These are phyloP conservation scores for Solanum chiquidenum DNA, from an alignment of 257 asterid species.

Conservation along the genomic window DNA sequence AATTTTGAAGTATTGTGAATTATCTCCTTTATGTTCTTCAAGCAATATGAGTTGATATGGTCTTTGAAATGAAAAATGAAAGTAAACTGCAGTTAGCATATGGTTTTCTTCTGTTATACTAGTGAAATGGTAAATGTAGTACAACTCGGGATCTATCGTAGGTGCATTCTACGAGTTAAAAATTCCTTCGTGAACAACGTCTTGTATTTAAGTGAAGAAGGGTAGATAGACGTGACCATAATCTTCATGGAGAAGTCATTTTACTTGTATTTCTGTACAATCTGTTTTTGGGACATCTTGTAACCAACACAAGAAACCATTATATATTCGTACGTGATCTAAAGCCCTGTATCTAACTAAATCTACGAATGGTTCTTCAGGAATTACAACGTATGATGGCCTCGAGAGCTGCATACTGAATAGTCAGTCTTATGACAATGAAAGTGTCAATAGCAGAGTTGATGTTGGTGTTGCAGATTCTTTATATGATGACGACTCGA, in stretches of 20 bases:
- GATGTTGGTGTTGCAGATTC: constrained; percentile 60
- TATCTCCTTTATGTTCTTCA: background rate
- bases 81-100: background rate
- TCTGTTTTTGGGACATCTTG: background rate
- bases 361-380: background rate
- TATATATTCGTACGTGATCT: background rate
- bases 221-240: background rate
- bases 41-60: background rate
- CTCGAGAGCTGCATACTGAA: constrained; percentile 73
- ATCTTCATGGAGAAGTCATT: background rate
- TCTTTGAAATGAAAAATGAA: background rate
- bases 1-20: background rate
- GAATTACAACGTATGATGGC: constrained; percentile 71
- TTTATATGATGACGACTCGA: constrained; percentile 60
- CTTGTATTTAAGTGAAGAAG: background rate
- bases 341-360: background rate
- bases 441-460: constrained; percentile 53
- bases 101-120: background rate
- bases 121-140: background rate
- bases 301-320: background rate
- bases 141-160: background rate
- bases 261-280: background rate
- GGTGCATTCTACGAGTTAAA: background rate
- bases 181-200: background rate
- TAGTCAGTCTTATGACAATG: constrained; percentile 40